Base-by-base conservation (phyloP, 768 basidiomycete species). In the Strobilomyces confusus region DNA sequence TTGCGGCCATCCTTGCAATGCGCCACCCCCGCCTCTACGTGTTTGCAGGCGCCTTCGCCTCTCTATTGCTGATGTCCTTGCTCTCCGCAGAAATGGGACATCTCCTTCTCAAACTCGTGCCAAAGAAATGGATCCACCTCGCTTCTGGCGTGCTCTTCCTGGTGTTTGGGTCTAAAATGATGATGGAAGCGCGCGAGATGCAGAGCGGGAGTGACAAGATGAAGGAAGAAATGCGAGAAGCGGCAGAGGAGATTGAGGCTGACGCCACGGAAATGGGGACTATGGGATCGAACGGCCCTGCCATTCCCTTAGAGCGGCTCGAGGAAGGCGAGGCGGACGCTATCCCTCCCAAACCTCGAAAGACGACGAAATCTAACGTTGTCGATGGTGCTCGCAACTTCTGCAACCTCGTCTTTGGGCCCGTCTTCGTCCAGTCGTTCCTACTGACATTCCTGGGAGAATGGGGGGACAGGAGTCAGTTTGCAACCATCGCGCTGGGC, bases 391-490 rank as follows among this genome's bases (percentile, higher is more conserved):
- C 82, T 6, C 79, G 92, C 61, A 95, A 95, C 67, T 86, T 93
- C 62, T 87, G 82, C 67, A 86, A 84, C 62, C 73, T 94, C 17
- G 70, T 95, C 59, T 72, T 98, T 19, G 93, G 91, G 1, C 95
- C 95, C 1, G 92, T 97, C 2, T 95, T 98, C 64, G 93, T 94
- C 3, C 94, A 99, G 70, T 84, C 92, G 0, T 98, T 99, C 63
- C 75, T 95, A 30, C 77, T 99, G 55, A 98, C 95, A 0, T 98
- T 98, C 72, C 77, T 99, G n/a, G 97, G 95, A 11, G 97, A 99
- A 72, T 98, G 97, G 97, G 95, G 97, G 1, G 97, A 98, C 72
- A 75, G 95, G 49, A 95, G 92, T 64, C 95, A 99, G 73, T 92
- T 98, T 62, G 89, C 97, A 2, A 98, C 97, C 2, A 95, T 98